phyloP scores from a whole-genome alignment of 805 yeast genomes.

The Nakazawaea holstii region DNA sequence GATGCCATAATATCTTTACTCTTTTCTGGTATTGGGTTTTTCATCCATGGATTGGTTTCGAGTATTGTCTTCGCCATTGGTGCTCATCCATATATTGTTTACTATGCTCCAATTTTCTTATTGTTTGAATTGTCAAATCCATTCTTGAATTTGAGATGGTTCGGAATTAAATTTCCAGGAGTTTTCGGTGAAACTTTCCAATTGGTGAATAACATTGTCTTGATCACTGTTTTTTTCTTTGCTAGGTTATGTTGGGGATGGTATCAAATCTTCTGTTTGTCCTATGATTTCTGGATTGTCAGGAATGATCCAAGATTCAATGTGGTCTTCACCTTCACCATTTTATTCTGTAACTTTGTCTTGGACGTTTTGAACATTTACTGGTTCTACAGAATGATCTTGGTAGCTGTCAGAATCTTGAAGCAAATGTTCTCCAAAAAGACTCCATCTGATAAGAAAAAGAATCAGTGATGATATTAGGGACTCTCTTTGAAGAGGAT shows the following conservation, averaged over 20 bases:
- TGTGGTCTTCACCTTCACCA: conserved; percentile 19
- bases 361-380: conserved; percentile 28
- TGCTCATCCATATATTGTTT: conserved; percentile 22
- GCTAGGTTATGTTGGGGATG: conserved; percentile 33
- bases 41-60: conserved; percentile 30
- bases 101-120: conserved; percentile 28
- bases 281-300: conserved; percentile 21
- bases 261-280: conserved; percentile 26
- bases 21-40: conserved; percentile 28
- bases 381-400: conserved; percentile 33
- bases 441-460: conserved; percentile 17
- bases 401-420: conserved; percentile 28
- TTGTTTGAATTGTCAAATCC: conserved; percentile 33
- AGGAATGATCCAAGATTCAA: conserved; percentile 24
- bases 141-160: conserved; percentile 30
- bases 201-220: conserved; percentile 26
- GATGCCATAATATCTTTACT: conserved; percentile 25
- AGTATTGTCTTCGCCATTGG: conserved; percentile 23
- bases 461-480: conserved; percentile 16
- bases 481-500: no score
- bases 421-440: conserved; percentile 22
- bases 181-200: conserved; percentile 22
- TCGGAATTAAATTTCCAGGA: conserved; percentile 27
- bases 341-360: conserved; percentile 25
- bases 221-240: conserved; percentile 28